These are phyloP conservation scores for Petunia secreta DNA, from an alignment of 257 asterid species.

Conservation along the genomic window DNA sequence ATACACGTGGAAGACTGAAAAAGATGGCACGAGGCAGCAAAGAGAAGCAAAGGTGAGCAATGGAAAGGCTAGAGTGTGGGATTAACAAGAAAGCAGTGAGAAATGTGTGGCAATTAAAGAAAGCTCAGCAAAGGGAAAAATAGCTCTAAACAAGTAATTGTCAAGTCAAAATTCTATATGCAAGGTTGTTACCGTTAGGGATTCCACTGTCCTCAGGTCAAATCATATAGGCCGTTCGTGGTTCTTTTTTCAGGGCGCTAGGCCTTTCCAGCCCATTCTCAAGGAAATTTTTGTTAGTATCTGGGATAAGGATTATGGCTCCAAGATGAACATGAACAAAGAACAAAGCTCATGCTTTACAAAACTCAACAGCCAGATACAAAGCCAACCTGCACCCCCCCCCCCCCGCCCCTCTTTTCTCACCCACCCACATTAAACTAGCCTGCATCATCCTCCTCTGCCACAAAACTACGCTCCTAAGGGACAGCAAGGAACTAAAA, in stretches of 20 bases:
- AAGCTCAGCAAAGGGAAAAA: background rate
- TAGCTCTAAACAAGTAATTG: background rate
- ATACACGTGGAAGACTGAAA: background rate
- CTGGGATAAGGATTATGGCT: background rate
- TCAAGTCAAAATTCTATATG: background rate
- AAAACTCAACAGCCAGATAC: background rate
- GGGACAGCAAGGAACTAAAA: background rate
- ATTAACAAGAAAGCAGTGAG: background rate
- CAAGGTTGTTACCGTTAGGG: background rate
- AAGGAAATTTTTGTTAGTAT: background rate
- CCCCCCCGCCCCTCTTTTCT: background rate
- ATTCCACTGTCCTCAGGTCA: background rate
- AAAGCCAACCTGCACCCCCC: background rate
- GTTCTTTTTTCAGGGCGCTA: background rate
- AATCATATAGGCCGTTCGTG: background rate
- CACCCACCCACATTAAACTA: background rate
- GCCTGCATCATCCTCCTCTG: background rate
- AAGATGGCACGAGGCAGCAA: background rate
- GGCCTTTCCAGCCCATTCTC: background rate
- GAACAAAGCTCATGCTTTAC: background rate
- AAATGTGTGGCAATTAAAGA: background rate
- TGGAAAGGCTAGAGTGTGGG: background rate
- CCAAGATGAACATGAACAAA: slow-evolving; percentile 6
- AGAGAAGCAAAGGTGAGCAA: background rate
- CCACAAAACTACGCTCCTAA: background rate